These are phyloP conservation scores for Lepiota venenata DNA, from an alignment of 768 basidiomycete genomes.

Conservation along the genomic window DNA sequence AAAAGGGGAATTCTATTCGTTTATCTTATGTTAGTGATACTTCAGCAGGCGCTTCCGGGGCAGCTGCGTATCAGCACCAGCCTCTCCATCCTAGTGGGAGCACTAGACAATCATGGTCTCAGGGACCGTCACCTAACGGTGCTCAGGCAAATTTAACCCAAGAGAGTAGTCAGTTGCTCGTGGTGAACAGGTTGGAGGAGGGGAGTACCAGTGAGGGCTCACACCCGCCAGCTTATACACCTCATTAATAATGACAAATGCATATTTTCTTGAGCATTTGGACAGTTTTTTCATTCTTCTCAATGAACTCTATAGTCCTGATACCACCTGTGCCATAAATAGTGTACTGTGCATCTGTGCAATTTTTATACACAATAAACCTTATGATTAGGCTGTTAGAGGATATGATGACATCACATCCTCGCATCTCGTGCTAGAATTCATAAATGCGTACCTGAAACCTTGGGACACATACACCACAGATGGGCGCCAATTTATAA, in stretches of 20 bases:
- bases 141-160: neutral
- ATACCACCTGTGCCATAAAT: no score
- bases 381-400: no score
- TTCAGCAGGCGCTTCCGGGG: neutral
- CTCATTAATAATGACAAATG: neutral
- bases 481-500: no score
- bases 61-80: neutral
- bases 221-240: slow-evolving; percentile 3
- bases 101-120: neutral
- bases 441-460: no score
- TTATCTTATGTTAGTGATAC: slow-evolving; percentile 3
- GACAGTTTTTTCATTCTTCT: no score
- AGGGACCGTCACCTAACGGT: neutral
- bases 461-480: no score
- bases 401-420: no score
- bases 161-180: neutral
- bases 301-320: no score
- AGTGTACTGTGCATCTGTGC: no score
- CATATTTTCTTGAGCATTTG: neutral
- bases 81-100: neutral
- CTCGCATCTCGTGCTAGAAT: no score
- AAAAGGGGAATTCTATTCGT: neutral
- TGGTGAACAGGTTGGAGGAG: slow-evolving; percentile 1
- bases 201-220: slow-evolving; percentile 1
- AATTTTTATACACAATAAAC: no score